Base-by-base conservation (phyloP, 1,284 basidiomycete genomes). In the Blastosporella zonata region DNA sequence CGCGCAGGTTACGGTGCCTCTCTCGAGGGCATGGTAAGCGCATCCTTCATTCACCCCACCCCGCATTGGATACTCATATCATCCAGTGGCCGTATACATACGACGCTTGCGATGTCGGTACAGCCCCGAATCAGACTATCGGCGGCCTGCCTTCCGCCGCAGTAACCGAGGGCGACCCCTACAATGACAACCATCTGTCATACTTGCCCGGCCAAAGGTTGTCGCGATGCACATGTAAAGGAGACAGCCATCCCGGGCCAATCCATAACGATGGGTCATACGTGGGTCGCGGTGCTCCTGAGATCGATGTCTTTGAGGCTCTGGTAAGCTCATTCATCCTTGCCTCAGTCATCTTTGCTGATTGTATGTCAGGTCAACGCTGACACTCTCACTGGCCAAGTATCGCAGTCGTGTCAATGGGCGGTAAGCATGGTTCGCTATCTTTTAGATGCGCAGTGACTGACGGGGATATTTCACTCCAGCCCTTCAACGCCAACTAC, bases 231-330 rank as follows among this genome's bases (percentile, higher is more conserved):
- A 93, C 91, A 1, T 94, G 91, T 59, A 66, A 72, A 0, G 79
- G 79, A 13, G 83, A 89, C 59, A 71, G 72, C 5, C 91, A 93
- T 64, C 90, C 91, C 0, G 91, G 91, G 0, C 90, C 90, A 20
- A 68, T 77, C 33, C 73, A 79, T 52, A 43, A 62, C 12, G 77
- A 78, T 55, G 77, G 89, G 10, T 73, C 82, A 1, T 90, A 77
- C 58, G 82, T 87, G 10, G 90, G 90, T 3, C 74, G 90, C 28
- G 67, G 81, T 0, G 86, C 89, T 0, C 89, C 90, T 0, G 89
- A 92, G 65, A 90, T 92, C 48, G 88, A 91, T 66, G 70, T 90
- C 45, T 78, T 91, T 54, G 88, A 91, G 70, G 87, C 87, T 18
- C 74, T 78, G 62, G 69, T 73, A 47, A 49, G 60, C 21, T 10